phyloP scores from a whole-genome alignment of 1,139 yeast species.

The Lodderomyces theae region DNA sequence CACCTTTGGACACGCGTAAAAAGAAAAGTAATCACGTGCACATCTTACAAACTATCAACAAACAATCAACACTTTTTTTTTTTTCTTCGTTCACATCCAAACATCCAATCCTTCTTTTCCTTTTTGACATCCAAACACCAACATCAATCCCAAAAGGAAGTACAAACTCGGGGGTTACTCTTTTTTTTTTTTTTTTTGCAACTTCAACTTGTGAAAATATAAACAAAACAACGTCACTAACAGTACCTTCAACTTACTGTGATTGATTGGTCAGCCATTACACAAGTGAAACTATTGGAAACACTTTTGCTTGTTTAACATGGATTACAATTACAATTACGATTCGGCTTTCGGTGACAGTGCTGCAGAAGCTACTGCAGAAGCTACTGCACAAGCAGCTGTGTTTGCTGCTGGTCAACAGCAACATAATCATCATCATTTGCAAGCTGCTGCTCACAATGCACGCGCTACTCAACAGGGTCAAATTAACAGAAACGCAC shows the following conservation, averaged over 20 bases:
- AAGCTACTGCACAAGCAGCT: slow-evolving; percentile 14
- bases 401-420: slow-evolving; percentile 11
- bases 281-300: too few species aligned
- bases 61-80: not conserved
- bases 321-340: slow-evolving; percentile 8
- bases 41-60: not conserved
- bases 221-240: too few species aligned
- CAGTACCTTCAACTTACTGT: too few species aligned
- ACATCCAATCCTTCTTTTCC: slow-evolving; percentile 8
- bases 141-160: slow-evolving; percentile 1
- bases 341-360: slow-evolving; percentile 5
- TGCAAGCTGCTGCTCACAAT: too few species aligned
- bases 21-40: not conserved
- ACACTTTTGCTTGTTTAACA: not conserved
- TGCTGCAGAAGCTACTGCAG: slow-evolving; percentile 13
- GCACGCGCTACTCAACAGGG: slow-evolving; percentile 8
- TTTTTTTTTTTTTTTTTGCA: slow-evolving; percentile 7
- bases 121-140: not conserved
- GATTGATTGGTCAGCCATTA: too few species aligned
- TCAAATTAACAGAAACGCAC: slow-evolving; percentile 6
- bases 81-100: slow-evolving; percentile 5
- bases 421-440: slow-evolving; percentile 12
- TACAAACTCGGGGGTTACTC: not conserved
- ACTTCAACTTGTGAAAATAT: too few species aligned
- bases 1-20: not conserved